A percentile compares a stretch with the other conserved stretches of the same genome.
These are phyloP conservation scores for Epichloe typhina DNA, from an alignment of 2,329 filamentous ascomycete species.

Conservation along the genomic window DNA sequence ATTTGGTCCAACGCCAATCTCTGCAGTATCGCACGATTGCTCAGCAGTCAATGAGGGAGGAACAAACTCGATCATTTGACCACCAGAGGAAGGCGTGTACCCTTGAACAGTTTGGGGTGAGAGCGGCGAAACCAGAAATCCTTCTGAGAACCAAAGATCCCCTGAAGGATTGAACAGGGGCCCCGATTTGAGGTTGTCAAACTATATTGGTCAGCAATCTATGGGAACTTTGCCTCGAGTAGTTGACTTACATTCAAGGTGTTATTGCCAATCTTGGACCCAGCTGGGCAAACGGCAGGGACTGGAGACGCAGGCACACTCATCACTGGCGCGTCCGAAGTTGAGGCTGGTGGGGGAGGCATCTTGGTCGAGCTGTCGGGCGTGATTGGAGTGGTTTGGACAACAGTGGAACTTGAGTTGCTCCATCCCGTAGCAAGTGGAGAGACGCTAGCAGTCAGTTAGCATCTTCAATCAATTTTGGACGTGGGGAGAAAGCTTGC, in stretches of 20 bases:
- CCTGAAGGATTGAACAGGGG: constrained; percentile 27
- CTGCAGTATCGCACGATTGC: constrained; percentile 20
- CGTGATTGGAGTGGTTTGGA: not conserved
- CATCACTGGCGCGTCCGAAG: not conserved
- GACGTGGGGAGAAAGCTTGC: constrained; percentile 11
- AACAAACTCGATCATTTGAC: constrained; percentile 27
- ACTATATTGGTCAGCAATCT: constrained; percentile 16
- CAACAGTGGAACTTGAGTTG: constrained; percentile 16
- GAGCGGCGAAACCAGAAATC: constrained; percentile 25
- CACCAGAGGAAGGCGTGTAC: constrained; percentile 25
- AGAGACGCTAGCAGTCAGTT: constrained; percentile 9
- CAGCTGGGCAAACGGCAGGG: constrained; percentile 16
- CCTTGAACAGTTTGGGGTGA: constrained; percentile 19
- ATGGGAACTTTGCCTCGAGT: not conserved
- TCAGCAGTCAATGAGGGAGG: constrained; percentile 21
- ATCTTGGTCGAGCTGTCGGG: not conserved
- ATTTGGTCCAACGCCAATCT: constrained; percentile 27
- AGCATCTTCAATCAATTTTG: not conserved
- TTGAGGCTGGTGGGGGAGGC: not conserved
- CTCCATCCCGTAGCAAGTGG: constrained; percentile 12
- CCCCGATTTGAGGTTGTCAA: constrained; percentile 22
- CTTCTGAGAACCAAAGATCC: constrained; percentile 30
- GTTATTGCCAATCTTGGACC: constrained; percentile 22
- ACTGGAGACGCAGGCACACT: constrained; percentile 4
- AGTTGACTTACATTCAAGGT: constrained; percentile 23